A percentile compares a stretch with the other conserved stretches of the same genome.
Evolutionary conservation across 2,329 filamentous ascomycete species (phyloP).

Genomic region (Xylaria sp.): DNA sequence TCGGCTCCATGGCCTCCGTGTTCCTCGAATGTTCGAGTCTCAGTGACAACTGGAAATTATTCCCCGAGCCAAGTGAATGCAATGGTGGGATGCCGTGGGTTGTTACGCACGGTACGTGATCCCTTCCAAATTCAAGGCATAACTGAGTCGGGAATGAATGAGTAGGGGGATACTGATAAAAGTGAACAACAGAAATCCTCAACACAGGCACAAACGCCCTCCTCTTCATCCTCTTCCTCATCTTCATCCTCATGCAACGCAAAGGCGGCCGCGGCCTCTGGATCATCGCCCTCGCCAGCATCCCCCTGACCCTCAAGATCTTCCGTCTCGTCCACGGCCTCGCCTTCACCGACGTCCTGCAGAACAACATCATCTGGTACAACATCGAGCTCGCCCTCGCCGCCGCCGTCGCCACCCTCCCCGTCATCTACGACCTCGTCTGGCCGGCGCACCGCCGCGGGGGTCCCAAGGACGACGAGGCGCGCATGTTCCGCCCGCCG

Average conservation of each 20-base stretch:
- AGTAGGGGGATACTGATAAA: conserved; percentile 1
- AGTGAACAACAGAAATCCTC: conserved; percentile 10
- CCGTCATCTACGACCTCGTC: conserved; percentile 15
- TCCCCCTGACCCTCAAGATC: conserved; percentile 15
- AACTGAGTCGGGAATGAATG: neutral
- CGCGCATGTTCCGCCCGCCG: too few species aligned
- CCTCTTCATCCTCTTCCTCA: conserved; percentile 11
- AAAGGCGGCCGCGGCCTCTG: conserved; percentile 4
- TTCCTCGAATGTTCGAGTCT: conserved; percentile 19
- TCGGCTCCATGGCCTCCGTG: conserved; percentile 11
- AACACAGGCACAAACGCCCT: conserved; percentile 16
- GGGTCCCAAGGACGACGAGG: too few species aligned
- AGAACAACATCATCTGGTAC: conserved; percentile 14
- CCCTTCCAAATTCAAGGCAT: neutral
- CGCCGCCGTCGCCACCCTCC: conserved; percentile 11
- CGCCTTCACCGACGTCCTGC: neutral
- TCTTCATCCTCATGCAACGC: conserved; percentile 9
- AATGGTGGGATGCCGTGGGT: conserved; percentile 11
- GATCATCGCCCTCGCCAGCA: conserved; percentile 6
- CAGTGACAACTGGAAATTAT: conserved; percentile 13
- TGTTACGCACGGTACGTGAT: conserved; percentile 16
- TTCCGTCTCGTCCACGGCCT: conserved; percentile 14
- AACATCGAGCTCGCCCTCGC: conserved; percentile 17
- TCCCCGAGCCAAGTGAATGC: conserved; percentile 6
- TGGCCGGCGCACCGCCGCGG: neutral